Percentiles rank a stretch among this genome's conserved stretches.
Conservation (phyloP, 2,329 filamentous ascomycete species). For the Trichophyton simii region DNA sequence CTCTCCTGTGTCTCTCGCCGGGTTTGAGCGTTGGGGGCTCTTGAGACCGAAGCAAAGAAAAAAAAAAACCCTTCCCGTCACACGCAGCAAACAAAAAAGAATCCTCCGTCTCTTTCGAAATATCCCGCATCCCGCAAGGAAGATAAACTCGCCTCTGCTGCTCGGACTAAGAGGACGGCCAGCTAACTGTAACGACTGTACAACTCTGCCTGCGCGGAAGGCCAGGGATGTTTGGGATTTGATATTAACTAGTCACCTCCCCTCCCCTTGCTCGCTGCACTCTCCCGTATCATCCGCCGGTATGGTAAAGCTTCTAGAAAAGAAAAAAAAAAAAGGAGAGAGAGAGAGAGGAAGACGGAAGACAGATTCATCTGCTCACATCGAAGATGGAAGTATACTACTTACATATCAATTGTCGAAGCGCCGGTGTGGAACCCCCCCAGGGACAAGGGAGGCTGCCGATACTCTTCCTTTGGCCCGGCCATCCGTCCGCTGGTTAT, state of each 20-base stretch:
- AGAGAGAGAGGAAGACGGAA: too few relatives aligned
- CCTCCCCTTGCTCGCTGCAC: background rate
- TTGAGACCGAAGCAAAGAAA: background rate
- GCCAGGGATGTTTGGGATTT: background rate
- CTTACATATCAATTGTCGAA: background rate
- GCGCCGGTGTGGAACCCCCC: background rate
- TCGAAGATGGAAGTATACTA: too few relatives aligned
- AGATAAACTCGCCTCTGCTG: background rate
- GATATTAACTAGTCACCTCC: background rate
- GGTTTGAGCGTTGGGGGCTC: background rate
- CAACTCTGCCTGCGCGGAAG: background rate
- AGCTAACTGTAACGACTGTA: background rate
- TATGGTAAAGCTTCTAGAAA: constrained; percentile 2
- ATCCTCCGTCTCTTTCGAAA: background rate
- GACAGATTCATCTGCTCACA: too few relatives aligned
- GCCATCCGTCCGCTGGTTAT: background rate
- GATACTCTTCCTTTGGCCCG: background rate
- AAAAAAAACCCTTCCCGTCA: background rate
- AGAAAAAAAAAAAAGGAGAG: too few relatives aligned
- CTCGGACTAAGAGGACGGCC: background rate
- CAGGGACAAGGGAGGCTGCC: background rate
- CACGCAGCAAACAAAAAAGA: background rate
- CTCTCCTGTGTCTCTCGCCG: background rate
- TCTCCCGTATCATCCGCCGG: background rate
- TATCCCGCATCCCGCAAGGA: background rate